Evolutionary conservation across 129 eudicot species (phyloP), one percentile per base, ranked within the genome.

Genomic region (Deinandra increscens): DNA sequence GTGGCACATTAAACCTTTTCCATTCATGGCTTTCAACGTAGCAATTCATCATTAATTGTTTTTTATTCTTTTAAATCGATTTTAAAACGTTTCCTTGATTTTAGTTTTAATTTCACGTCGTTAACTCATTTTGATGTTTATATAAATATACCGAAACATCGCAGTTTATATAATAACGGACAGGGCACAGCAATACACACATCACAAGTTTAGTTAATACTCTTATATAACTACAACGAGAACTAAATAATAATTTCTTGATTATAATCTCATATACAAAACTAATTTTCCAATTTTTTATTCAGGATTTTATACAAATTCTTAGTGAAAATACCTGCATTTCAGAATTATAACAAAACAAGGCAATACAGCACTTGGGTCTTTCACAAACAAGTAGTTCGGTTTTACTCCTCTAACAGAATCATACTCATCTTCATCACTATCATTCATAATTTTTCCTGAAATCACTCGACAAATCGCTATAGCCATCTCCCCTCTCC

Each of bases 301-400:
- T 29, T n/a, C 14, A 53, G n/a, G 42, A 31, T 66, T 13, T 45
- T 41, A 51, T 9, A 60, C 46, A 53, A 29, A 48, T 8, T 17
- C 9, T 68, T 39, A 48, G 64, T 64, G 7, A 9, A 41, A 26
- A 26, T 77, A 49, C 37, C 38, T 69, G 41, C 62, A 84, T 33
- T 78, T 71, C 44, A 84, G 61, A 22, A 77, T 65, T 60, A 85
- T 46, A 15, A 73, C 73, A 70, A 85, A 85, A 46, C 90, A 82
- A 45, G 84, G 83, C 22, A 85, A 69, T 29, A 85, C 83, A 46
- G 85, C 84, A 56, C 72, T 73, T 7, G 87, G 69, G 34, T 82
- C 72, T 45, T 34, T 74, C 34, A 82, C 81, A 72, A 82, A 76
- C 68, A 82, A 55, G 55, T 73, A 41, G 51, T 79, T 68, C 0